Conservation (phyloP, 164 flowering plant genomes). For the Buxus sempervirens region DNA sequence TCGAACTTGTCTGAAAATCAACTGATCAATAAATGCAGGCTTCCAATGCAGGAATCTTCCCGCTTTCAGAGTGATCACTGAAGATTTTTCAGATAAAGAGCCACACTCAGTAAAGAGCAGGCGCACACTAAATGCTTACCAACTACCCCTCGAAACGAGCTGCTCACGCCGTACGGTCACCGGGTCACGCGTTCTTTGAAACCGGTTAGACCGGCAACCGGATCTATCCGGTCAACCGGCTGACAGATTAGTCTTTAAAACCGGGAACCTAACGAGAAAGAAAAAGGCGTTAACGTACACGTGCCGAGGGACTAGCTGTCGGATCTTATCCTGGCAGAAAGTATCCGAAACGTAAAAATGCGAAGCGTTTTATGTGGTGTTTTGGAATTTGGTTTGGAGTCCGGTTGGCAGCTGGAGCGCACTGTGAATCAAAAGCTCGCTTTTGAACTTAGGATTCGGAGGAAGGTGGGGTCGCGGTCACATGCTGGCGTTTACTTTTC, state of each 20-base stretch:
- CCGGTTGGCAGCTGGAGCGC: conserved; percentile 39
- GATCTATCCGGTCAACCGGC: conserved; percentile 9
- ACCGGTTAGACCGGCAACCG: conserved; percentile 17
- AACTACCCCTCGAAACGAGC: conserved; percentile 64
- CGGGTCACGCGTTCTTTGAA: no score
- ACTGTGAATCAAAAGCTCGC: conserved; percentile 9
- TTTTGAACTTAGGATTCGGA: conserved; percentile 17
- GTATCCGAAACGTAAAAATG: neutral
- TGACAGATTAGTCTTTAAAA: no score
- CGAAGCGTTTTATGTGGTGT: neutral
- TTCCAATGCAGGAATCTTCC: neutral
- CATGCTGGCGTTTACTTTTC: conserved; percentile 5
- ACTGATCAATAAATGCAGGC: neutral
- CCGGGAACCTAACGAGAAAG: neutral
- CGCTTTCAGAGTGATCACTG: neutral
- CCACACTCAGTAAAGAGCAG: neutral
- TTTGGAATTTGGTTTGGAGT: conserved; percentile 30
- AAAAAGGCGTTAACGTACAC: conserved; percentile 23
- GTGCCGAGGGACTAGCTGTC: conserved; percentile 40
- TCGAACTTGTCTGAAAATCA: neutral
- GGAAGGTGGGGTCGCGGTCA: conserved; percentile 13
- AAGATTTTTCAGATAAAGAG: neutral
- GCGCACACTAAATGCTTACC: conserved; percentile 56
- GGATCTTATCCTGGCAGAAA: conserved; percentile 41
- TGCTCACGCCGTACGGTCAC: conserved; percentile 40